These are phyloP conservation scores for Sordariomycetes sp. DNA, from an alignment of 2,329 filamentous ascomycete genomes.

Conservation along the genomic window DNA sequence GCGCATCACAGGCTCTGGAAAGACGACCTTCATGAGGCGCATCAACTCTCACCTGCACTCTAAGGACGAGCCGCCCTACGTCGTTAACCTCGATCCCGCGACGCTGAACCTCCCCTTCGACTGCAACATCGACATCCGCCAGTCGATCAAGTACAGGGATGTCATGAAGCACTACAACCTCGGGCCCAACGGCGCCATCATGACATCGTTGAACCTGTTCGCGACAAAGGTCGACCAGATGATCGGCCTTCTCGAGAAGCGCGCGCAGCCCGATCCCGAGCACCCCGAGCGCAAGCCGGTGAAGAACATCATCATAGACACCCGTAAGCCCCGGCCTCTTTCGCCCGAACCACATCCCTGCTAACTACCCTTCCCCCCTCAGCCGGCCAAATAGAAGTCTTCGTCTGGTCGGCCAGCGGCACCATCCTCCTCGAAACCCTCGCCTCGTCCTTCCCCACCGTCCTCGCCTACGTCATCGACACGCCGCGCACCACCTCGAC, in stretches of 20 bases:
- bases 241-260: constrained; percentile 79
- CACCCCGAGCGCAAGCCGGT: constrained; percentile 53
- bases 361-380: not conserved
- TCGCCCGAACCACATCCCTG: not conserved
- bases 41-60: constrained; percentile 88
- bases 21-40: constrained; percentile 99
- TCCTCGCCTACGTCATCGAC: constrained; percentile 96
- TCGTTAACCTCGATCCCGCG: constrained; percentile 93
- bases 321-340: constrained; percentile 33
- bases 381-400: constrained; percentile 93
- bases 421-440: constrained; percentile 89
- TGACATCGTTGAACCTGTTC: constrained; percentile 93
- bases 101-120: constrained; percentile 91
- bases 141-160: constrained; percentile 98
- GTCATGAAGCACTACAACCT: constrained; percentile 99
- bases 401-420: constrained; percentile 94
- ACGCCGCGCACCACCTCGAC: constrained; percentile 89
- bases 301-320: constrained; percentile 85
- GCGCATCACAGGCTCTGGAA: constrained; percentile 61
- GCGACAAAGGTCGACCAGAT: constrained; percentile 98
- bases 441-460: constrained; percentile 88
- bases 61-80: constrained; percentile 74
- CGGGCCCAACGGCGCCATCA: constrained; percentile 90
- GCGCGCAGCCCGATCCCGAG: constrained; percentile 53
- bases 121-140: constrained; percentile 96